Base-by-base conservation (phyloP, 2,329 filamentous ascomycete genomes). In the Fusarium sp. region DNA sequence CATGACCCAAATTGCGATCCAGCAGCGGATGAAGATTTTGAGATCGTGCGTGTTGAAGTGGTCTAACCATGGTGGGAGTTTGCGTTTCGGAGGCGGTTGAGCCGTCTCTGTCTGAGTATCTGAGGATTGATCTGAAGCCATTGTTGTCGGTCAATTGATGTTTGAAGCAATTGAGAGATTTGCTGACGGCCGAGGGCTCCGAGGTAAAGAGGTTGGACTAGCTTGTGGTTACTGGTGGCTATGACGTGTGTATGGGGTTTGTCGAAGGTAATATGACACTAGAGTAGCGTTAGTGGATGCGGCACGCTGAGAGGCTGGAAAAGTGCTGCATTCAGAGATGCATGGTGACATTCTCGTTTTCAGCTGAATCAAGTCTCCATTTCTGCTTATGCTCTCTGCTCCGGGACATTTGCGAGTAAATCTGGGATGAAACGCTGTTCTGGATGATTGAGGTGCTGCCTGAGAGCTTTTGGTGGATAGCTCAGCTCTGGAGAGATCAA, bases 21-120 rank as follows among this genome's bases (percentile, higher is more conserved):
- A 82, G 71, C 84, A 86, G 62, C 84, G 82, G 40, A 85, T 78
- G 6, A 84, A 72, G 28, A 80, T 77, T 63, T 85, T 85, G 53
- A 86, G 72, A 51, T 86, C 84, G 47, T 78, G 78, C 3, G 63
- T 64, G 62, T 85, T 86, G 79, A 85, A 82, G 66, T 85, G 85
- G 28, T 84, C 75, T 8, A 81, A 73, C 79, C 78, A 81, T 28
- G 71, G 47, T 5, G 78, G 78, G n/a, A 78, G 50, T 20, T 62
- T 64, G 8, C 61, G 59, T 5, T 23, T 34, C 1, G 25, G 27
- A 5, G 21, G 10, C 0, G 13, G 32, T 8, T 16, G 20, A 1
- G 41, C 2, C 4, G 59, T 2, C n/a, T 69, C 51, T 12, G 34
- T 10, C 9, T 48, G 63, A 0, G 59, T 59, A 11, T 53, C 23